Conservation (phyloP, 495 filamentous ascomycete genomes). For the Apiosordaria backusii region DNA sequence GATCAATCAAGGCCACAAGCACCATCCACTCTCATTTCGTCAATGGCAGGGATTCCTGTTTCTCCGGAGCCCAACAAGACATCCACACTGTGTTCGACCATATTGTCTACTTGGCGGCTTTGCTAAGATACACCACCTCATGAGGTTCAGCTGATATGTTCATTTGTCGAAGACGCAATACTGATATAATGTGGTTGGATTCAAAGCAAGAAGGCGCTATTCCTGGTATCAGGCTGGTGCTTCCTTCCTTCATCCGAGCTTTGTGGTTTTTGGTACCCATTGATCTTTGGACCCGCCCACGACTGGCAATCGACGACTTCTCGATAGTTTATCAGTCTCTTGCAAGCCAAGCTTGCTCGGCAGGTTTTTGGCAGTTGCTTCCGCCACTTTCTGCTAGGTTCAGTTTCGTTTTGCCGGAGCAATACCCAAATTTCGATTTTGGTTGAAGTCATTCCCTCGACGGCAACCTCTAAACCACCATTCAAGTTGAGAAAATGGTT, state of each 20-base stretch:
- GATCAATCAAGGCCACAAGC: too few species aligned
- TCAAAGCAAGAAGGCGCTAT: neutral
- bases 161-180: too few species aligned
- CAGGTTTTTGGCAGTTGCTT: neutral
- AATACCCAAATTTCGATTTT: neutral
- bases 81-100: too few species aligned
- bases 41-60: too few species aligned
- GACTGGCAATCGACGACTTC: neutral
- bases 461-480: neutral
- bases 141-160: too few species aligned
- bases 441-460: neutral
- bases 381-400: neutral
- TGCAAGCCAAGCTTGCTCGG: too few species aligned
- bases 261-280: neutral
- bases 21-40: too few species aligned
- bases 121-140: too few species aligned
- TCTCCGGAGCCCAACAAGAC: too few species aligned
- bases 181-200: too few species aligned
- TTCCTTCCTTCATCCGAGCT: neutral
- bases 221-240: neutral
- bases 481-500: neutral
- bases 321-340: neutral
- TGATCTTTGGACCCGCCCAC: neutral
- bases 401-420: neutral
- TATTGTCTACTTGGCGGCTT: too few species aligned